These are phyloP conservation scores for Ogataea henricii DNA, from an alignment of 805 yeast genomes.

Conservation along the genomic window DNA sequence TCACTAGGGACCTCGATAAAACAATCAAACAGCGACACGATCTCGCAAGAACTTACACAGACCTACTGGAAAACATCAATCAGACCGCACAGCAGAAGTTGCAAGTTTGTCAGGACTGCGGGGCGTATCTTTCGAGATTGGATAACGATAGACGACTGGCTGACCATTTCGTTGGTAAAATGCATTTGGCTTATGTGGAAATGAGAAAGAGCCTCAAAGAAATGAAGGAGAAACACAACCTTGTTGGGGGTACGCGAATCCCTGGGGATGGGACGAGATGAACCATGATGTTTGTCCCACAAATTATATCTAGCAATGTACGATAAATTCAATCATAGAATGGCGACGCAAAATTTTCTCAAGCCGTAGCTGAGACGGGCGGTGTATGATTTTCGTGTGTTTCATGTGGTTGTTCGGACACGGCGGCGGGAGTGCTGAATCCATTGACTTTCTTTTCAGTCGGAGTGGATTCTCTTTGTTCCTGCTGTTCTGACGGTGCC, in stretches of 20 bases:
- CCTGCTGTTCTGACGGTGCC: not conserved
- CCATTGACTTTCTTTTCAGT: slow-evolving; percentile 4
- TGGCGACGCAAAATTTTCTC: not conserved
- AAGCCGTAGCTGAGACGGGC: slow-evolving; percentile 4
- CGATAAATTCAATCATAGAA: not conserved
- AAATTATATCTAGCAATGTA: slow-evolving; percentile 3
- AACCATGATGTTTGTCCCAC: not conserved
- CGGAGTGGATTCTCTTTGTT: not conserved
- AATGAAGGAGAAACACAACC: slow-evolving; percentile 30
- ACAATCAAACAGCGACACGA: slow-evolving; percentile 49
- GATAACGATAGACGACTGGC: slow-evolving; percentile 88
- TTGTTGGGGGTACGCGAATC: not conserved
- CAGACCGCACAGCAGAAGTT: slow-evolving; percentile 87
- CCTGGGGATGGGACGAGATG: not conserved
- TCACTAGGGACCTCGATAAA: slow-evolving; percentile 47
- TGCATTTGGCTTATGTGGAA: slow-evolving; percentile 78
- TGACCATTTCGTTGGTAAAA: slow-evolving; percentile 86
- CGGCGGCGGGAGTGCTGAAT: slow-evolving; percentile 1
- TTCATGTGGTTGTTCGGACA: not conserved
- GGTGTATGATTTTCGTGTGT: not conserved
- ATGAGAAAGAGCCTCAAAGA: slow-evolving; percentile 62
- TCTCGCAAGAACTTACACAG: slow-evolving; percentile 57
- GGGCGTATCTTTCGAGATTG: slow-evolving; percentile 80
- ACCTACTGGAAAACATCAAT: slow-evolving; percentile 69
- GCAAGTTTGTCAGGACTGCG: slow-evolving; percentile 89